Evolutionary conservation across 1,284 basidiomycete species (phyloP).

Genomic region (Meira nashicola): DNA sequence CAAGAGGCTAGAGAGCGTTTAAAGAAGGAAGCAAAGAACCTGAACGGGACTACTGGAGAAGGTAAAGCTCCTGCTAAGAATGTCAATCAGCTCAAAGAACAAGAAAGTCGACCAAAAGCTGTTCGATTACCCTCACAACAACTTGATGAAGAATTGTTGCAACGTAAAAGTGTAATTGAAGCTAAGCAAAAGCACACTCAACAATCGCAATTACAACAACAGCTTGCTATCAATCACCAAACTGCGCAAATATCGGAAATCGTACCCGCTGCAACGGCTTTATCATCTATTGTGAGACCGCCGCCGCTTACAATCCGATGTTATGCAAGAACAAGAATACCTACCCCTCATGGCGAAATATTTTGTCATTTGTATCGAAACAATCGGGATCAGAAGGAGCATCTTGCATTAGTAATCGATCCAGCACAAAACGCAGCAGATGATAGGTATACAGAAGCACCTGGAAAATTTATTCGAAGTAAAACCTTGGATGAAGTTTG

Average conservation of each 20-base stretch:
- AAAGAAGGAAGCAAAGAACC: not conserved
- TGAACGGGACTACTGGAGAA: not conserved
- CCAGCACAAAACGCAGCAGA: conserved; percentile 37
- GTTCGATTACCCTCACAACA: not conserved
- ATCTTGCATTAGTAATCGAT: conserved; percentile 94
- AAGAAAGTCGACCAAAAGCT: not conserved
- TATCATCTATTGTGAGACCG: conserved; percentile 34
- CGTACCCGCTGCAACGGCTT: conserved; percentile 10
- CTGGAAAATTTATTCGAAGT: conserved; percentile 64
- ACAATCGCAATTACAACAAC: not conserved
- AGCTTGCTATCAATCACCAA: not conserved
- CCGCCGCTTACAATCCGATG: conserved; percentile 63
- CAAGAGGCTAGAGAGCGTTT: not conserved
- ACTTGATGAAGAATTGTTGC: not conserved
- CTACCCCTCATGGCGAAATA: conserved; percentile 87
- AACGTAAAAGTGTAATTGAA: not conserved
- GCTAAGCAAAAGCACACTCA: not conserved
- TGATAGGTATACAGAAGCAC: conserved; percentile 10
- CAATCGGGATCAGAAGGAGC: conserved; percentile 81
- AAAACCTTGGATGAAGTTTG: conserved; percentile 77
- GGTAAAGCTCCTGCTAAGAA: not conserved
- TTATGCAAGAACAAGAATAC: conserved; percentile 93
- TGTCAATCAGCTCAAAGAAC: not conserved
- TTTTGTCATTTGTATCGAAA: conserved; percentile 92
- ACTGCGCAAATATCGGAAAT: not conserved